These are phyloP conservation scores for Rhododendron griersonianum DNA, from an alignment of 148 eudicot species.

Conservation along the genomic window DNA sequence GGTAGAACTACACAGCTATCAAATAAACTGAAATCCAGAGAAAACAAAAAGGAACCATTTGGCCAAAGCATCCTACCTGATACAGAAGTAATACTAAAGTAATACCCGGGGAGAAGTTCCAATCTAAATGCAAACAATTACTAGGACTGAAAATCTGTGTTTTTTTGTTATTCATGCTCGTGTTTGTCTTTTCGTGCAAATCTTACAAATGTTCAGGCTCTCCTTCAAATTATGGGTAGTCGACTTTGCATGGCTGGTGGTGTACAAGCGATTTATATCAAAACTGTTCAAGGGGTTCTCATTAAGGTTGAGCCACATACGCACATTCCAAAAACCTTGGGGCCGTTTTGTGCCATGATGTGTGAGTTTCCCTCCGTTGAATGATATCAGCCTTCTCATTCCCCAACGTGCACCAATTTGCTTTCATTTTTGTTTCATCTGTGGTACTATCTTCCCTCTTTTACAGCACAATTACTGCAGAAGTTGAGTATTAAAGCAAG, in stretches of 20 bases:
- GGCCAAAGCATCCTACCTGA: neutral
- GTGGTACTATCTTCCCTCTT: neutral
- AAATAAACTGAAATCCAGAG: neutral
- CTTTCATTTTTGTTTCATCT: neutral
- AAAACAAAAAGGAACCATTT: neutral
- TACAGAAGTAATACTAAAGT: neutral
- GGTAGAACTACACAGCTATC: neutral
- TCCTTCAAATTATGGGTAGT: conserved; percentile 2
- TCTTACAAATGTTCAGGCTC: neutral
- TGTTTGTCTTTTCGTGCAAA: neutral
- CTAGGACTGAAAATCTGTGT: neutral
- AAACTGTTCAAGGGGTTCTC: conserved; percentile 4
- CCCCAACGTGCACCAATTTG: neutral
- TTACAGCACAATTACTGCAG: neutral
- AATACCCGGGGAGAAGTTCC: neutral
- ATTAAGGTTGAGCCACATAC: conserved; percentile 1
- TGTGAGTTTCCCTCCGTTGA: neutral
- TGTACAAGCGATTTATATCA: neutral
- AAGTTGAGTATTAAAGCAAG: neutral
- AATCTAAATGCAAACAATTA: neutral
- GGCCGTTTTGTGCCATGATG: neutral
- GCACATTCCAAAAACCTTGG: neutral
- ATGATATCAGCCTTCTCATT: neutral
- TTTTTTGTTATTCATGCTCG: neutral
- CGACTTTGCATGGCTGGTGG: conserved; percentile 2